Conservation (phyloP, 768 basidiomycete species). For the Collybiopsis confluens region DNA sequence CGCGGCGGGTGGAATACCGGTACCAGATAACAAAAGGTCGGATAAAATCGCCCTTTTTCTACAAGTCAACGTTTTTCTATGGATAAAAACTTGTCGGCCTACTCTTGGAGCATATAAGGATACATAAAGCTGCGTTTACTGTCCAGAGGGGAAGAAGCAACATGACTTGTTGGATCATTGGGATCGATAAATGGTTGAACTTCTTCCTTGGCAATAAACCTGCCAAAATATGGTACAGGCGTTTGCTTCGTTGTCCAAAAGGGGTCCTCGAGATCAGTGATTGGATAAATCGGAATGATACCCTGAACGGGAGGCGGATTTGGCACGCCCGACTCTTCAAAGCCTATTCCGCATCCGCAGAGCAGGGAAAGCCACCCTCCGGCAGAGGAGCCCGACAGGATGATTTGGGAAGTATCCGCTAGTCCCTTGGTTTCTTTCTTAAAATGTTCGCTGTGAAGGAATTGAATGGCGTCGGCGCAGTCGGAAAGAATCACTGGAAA, state of each 20-base stretch:
- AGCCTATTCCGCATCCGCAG: slow-evolving; percentile 31
- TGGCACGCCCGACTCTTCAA: slow-evolving; percentile 25
- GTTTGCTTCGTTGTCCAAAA: slow-evolving; percentile 33
- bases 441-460: slow-evolving; percentile 24
- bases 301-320: slow-evolving; percentile 25
- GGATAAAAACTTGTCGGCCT: no score
- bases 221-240: slow-evolving; percentile 29
- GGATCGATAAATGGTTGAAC: slow-evolving; percentile 28
- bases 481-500: slow-evolving; percentile 31
- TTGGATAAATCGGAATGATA: slow-evolving; percentile 32
- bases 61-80: no score
- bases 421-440: slow-evolving; percentile 21
- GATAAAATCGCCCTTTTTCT: slow-evolving; percentile 28
- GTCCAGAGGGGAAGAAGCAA: slow-evolving; percentile 19
- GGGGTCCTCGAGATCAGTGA: slow-evolving; percentile 30
- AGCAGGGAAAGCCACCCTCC: slow-evolving; percentile 35
- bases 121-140: slow-evolving; percentile 29
- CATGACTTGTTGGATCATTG: slow-evolving; percentile 15
- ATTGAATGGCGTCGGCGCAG: slow-evolving; percentile 30
- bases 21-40: slow-evolving; percentile 26
- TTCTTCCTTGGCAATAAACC: slow-evolving; percentile 25
- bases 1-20: slow-evolving; percentile 22
- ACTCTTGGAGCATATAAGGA: slow-evolving; percentile 38
- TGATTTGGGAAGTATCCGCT: slow-evolving; percentile 24
- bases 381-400: slow-evolving; percentile 34